Conservation (phyloP, 371 early-diverging fungal species). For the Smittium culicis region DNA sequence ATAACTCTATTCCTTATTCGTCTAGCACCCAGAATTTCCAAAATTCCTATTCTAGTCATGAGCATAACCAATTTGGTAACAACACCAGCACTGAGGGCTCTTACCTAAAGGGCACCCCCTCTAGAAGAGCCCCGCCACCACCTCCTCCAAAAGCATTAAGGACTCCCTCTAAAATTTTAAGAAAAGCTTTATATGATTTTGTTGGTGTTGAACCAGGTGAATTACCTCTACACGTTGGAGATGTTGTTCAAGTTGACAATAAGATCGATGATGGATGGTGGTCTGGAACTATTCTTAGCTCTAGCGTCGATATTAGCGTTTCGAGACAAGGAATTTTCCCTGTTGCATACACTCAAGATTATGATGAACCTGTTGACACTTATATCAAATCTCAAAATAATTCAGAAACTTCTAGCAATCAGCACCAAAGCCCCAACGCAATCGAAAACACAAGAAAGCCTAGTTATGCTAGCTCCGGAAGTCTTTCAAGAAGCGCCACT, state of each 20-base stretch:
- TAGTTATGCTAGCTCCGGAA: no score
- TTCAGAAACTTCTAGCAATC: no score
- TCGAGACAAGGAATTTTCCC: constrained; percentile 58
- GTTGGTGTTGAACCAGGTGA: constrained; percentile 50
- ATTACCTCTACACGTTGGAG: constrained; percentile 48
- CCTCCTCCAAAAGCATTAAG: constrained; percentile 10
- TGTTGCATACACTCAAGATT: constrained; percentile 58
- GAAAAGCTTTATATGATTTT: constrained; percentile 46
- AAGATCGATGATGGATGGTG: constrained; percentile 79
- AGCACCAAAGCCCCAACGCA: no score
- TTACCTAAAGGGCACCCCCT: not conserved
- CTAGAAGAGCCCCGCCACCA: constrained; percentile 11
- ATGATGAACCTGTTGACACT: constrained; percentile 13
- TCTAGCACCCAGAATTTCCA: not conserved
- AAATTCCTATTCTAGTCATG: not conserved
- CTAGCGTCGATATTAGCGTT: constrained; percentile 13
- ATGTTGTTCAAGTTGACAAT: constrained; percentile 54
- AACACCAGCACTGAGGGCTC: not conserved
- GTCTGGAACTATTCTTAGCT: constrained; percentile 52
- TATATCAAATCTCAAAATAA: not conserved
- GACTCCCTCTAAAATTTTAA: constrained; percentile 13
- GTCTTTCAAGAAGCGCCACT: no score
- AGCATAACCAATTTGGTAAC: not conserved
- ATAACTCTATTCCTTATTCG: not conserved
- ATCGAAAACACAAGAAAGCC: no score